Base-by-base conservation (phyloP, 352 stramenopile species). In the Phytopythium chamaehyphon region DNA sequence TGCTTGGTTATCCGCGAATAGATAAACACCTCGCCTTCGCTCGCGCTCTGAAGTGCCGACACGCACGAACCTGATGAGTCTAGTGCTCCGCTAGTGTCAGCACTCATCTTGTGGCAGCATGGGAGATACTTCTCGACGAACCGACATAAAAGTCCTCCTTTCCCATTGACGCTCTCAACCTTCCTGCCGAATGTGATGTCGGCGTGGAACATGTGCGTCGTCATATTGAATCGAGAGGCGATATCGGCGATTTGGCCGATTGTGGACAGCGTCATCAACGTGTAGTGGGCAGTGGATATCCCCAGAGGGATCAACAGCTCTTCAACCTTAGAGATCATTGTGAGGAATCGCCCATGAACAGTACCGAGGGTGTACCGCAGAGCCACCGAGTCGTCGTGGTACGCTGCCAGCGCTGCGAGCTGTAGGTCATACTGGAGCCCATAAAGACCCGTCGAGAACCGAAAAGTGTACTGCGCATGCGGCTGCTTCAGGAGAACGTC, bases 391-490 rank as follows among this genome's bases (percentile, higher is more conserved):
- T 82, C 52, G 57, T 80, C 54, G n/a, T 77, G n/a, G 53, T 76
- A 80, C 14, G 68, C 65, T 1, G 70, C 64, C 22, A 84, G 59
- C 9, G 56, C 45, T 6, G 62, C 73, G 19, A 80, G 48, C 28
- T 82, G 68, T 18, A 80, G 31, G 22, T 84, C 73, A 40, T 84
- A 84, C 43, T 68, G 48, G 28, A 82, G 40, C 16, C 61, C 70
- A 37, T 75, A 71, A 2, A 80, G 58, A 1, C 56, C 64, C 19
- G 64, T 43, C 6, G 67, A 71, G 22, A 36, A 59, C 9, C 54
- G 62, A 42, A 76, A 76, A 23, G 43, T 59, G 28, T 55, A 45
- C 12, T 54, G 50, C 6, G 59, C 28, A 28, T 75, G 49, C n/a
- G 23, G 37, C 23, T 55, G 26, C 23, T 40, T 18, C 4, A 22